Evolutionary conservation across 352 stramenopile genomes (phyloP).

Genomic region (Globisporangium cylindrosporum): DNA sequence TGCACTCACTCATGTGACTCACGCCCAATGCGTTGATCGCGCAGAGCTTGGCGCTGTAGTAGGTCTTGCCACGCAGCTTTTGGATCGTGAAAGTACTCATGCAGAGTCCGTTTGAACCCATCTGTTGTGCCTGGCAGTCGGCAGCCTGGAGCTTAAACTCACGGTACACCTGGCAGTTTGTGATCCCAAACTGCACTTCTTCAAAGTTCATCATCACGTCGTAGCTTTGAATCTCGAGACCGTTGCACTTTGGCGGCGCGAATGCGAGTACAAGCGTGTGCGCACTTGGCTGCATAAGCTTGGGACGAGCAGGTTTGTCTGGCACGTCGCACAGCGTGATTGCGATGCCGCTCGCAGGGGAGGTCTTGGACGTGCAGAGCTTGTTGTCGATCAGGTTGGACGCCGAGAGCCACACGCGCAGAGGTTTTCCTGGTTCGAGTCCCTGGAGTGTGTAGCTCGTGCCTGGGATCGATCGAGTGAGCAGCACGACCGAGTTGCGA

Average conservation of each 20-base stretch:
- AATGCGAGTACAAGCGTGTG: constrained; percentile 47
- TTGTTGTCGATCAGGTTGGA: constrained; percentile 65
- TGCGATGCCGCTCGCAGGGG: constrained; percentile 28
- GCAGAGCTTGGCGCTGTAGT: constrained; percentile 45
- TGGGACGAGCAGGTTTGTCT: constrained; percentile 23
- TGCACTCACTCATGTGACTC: constrained; percentile 36
- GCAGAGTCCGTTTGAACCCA: not conserved
- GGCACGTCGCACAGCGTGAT: constrained; percentile 52
- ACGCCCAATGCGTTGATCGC: constrained; percentile 47
- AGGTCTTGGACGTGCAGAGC: constrained; percentile 44
- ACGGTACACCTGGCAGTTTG: constrained; percentile 35
- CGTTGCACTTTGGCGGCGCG: constrained; percentile 46
- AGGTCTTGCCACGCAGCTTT: constrained; percentile 37
- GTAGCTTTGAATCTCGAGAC: constrained; percentile 43
- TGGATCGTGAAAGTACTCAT: constrained; percentile 19
- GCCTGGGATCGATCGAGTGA: constrained; percentile 48
- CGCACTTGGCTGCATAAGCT: constrained; percentile 25
- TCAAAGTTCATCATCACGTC: constrained; percentile 44
- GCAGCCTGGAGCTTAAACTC: constrained; percentile 26
- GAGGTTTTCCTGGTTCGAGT: constrained; percentile 34
- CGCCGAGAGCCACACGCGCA: constrained; percentile 51
- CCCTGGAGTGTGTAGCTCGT: constrained; percentile 41
- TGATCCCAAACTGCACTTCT: constrained; percentile 60
- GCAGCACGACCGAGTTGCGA: constrained; percentile 23
- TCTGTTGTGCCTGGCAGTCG: constrained; percentile 20